Evolutionary conservation across 306 rosid species (phyloP), one percentile per base, ranked within the genome.

Genomic region (Parietaria judaica): DNA sequence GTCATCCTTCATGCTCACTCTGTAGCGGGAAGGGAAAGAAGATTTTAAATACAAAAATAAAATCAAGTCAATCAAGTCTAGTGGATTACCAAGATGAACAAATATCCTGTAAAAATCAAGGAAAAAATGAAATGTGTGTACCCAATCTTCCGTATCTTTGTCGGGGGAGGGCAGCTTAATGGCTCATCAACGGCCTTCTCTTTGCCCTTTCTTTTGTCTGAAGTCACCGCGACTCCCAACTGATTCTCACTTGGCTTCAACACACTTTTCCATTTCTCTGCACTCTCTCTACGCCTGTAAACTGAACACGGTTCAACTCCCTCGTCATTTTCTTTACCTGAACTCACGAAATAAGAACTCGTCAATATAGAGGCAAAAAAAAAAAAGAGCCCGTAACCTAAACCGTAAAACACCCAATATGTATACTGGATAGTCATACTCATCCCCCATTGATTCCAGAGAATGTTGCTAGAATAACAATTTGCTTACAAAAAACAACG

Each of bases 181-280:
- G 79, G 74, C 23, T 6, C 72, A 11, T 14, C 31, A 14, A 72
- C 54, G 17, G 57, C 77, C 70, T 65, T 79, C 68, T 61, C 89
- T 13, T 46, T 64, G 43, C 58, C 60, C 52, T 79, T 83, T 62
- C 68, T 61, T 80, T 76, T 68, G 17, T 68, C 35, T 16, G 77
- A 16, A 57, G 66, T 44, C 39, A 5, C 17, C 4, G 13, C 13
- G 23, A 41, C 15, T 6, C 15, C 12, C 54, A 14, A 49, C 39
- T 6, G 66, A 41, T 46, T 55, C n/a, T 62, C 56, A 11, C 6
- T 5, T 31, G 55, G 10, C 41, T 46, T 48, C 44, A 6, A 4
- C 11, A 8, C 47, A 35, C 43, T 31, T 5, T 61, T 61, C 43
- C 12, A 8, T 46, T 61, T 61, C 65, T 61, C 54, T 17, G 65